Evolutionary conservation across 495 filamentous ascomycete genomes (phyloP), one percentile per base, ranked within the genome.

Genomic region (Parachaetomium inaequale): DNA sequence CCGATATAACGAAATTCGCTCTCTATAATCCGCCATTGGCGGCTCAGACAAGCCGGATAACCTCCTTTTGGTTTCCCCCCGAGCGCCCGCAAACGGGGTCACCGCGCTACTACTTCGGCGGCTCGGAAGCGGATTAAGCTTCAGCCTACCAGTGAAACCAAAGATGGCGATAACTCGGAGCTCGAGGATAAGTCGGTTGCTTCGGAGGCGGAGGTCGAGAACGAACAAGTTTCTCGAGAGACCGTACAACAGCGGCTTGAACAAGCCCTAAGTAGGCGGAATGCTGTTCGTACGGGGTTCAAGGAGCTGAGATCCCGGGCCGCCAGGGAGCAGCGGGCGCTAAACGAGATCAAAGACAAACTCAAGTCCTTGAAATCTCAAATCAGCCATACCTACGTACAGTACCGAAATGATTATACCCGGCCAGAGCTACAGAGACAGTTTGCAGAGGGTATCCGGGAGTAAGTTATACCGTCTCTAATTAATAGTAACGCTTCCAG

Each of bases 391-490:
- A 63, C 69, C 10, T 87, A 84, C 55, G 83, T 88, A 38, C 66
- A 74, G 17, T 81, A 74, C 32, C 75, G 85, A 12, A 88, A 88
- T 53, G 54, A 75, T 0, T 84, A 81, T 52, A 81, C 82, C 0
- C 77, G 79, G 42, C 65, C 63, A 2, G 76, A 76, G 0, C 84
- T 87, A 15, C 79, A 80, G 64, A 66, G 72, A 7, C 83, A 88
- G 52, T 88, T 85, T 65, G 81, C 81, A 7, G 72, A 74, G 12
- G 82, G 84, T 0, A 76, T 87, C n/a, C 74, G 68, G 63, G 79
- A 82, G 63, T 73, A 63, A 73, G 70, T 61, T 21, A n/a, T n/a
- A n/a, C n/a, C n/a, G n/a, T n/a, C n/a, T n/a, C n/a, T n/a, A n/a
- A n/a, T n/a, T n/a, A n/a, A n/a, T n/a, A n/a, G n/a, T n/a, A n/a